Percentiles rank a stretch among this genome's conserved stretches.
phyloP scores from a whole-genome alignment of 2,329 filamentous ascomycete genomes.

The Furcasterigmium sp. region DNA sequence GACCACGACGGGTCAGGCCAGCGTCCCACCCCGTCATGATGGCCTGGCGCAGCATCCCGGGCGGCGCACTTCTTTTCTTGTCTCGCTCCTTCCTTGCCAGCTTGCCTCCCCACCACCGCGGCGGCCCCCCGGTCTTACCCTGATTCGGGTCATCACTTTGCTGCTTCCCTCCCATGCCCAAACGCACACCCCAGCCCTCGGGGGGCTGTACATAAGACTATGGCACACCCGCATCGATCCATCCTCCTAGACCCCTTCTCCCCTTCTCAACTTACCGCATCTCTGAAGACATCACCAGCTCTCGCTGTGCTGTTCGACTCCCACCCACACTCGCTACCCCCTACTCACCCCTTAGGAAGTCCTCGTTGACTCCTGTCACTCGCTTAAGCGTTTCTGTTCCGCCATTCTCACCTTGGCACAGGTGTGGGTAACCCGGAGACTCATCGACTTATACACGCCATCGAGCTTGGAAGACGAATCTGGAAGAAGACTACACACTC shows the following conservation, averaged over 20 bases:
- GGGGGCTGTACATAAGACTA: constrained; percentile 23
- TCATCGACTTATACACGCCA: constrained; percentile 1
- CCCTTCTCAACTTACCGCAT: constrained; percentile 22
- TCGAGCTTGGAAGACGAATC: too few relatives aligned
- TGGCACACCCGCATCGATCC: constrained; percentile 32
- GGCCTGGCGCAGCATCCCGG: neutral
- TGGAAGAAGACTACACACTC: too few relatives aligned
- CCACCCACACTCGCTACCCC: constrained; percentile 38
- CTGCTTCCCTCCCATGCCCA: neutral
- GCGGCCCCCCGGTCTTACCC: neutral
- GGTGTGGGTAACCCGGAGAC: neutral
- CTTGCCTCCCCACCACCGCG: neutral
- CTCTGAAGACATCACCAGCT: constrained; percentile 10
- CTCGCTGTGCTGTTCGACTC: constrained; percentile 11
- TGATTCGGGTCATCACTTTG: neutral
- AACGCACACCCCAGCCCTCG: too few relatives aligned
- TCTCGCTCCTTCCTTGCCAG: neutral
- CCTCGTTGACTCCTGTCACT: constrained; percentile 72
- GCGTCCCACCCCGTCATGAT: neutral
- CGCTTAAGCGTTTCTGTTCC: constrained; percentile 54
- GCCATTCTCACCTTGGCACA: too few relatives aligned
- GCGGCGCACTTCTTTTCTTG: neutral
- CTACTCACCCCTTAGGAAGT: constrained; percentile 50
- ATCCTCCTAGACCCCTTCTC: constrained; percentile 26
- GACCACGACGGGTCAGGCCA: neutral